Conservation (phyloP, 2,329 filamentous ascomycete genomes). For the Sporothrix globosa region DNA sequence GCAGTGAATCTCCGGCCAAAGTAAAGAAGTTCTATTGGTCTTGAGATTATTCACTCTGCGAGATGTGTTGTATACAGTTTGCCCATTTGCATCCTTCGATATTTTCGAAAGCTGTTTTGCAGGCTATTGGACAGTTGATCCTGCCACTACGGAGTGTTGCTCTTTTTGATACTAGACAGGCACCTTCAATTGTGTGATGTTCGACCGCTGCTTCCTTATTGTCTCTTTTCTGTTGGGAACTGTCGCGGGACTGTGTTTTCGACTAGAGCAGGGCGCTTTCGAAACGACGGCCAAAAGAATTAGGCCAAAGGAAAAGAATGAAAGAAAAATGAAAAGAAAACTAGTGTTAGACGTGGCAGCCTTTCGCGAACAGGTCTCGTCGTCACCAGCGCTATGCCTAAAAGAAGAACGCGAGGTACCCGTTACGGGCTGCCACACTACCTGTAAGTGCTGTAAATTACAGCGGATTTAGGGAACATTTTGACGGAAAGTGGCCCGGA, state of each 20-base stretch:
- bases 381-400: not conserved
- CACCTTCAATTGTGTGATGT: too few relatives aligned
- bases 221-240: not conserved
- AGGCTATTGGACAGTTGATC: too few relatives aligned
- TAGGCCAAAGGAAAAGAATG: not conserved
- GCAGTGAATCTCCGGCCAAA: too few relatives aligned
- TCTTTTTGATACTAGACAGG: too few relatives aligned
- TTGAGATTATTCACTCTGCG: too few relatives aligned
- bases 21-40: too few relatives aligned
- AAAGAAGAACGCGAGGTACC: not conserved
- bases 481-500: too few relatives aligned
- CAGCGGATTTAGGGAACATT: not conserved
- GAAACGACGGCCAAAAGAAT: conserved; percentile 1
- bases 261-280: not conserved
- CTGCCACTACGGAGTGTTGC: too few relatives aligned
- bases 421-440: conserved; percentile 12
- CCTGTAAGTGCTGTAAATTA: not conserved
- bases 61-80: too few relatives aligned
- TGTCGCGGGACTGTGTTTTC: not conserved
- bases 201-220: too few relatives aligned
- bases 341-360: conserved; percentile 4
- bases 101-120: too few relatives aligned
- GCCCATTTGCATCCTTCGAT: too few relatives aligned
- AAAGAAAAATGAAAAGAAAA: not conserved
- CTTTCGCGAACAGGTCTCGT: not conserved